Percentiles rank a stretch among this genome's conserved stretches.
Conservation (phyloP, 1,139 yeast genomes). For the Lodderomyces parapsilosis region DNA sequence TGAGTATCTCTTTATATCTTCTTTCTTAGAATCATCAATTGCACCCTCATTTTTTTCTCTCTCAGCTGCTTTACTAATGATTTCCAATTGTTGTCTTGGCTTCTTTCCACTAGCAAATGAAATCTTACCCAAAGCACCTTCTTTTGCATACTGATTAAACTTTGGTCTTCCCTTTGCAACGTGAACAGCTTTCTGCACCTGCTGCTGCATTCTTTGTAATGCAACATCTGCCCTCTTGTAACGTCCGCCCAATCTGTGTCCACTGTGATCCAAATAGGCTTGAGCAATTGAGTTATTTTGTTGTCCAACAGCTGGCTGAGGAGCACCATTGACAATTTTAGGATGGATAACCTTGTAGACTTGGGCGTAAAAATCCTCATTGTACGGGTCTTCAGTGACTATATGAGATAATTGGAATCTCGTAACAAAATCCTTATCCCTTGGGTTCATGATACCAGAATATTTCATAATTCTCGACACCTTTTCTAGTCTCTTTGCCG, state of each 20-base stretch:
- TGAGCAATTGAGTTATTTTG: constrained; percentile 73
- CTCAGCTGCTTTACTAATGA: constrained; percentile 56
- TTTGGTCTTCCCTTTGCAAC: constrained; percentile 91
- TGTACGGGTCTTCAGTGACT: constrained; percentile 95
- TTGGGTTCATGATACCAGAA: constrained; percentile 94
- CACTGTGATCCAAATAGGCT: constrained; percentile 92
- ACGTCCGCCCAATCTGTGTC: constrained; percentile 87
- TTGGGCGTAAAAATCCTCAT: constrained; percentile 95
- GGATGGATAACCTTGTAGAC: constrained; percentile 84
- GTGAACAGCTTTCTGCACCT: constrained; percentile 93
- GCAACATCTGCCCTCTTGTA: constrained; percentile 91
- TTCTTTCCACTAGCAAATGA: constrained; percentile 79
- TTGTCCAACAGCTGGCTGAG: constrained; percentile 30
- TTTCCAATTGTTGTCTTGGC: constrained; percentile 84
- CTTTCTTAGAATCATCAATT: constrained; percentile 14
- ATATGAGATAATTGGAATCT: constrained; percentile 93
- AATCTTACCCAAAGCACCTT: constrained; percentile 90
- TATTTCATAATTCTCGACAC: constrained; percentile 76
- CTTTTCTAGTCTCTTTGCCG: constrained; percentile 73
- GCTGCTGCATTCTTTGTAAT: constrained; percentile 96
- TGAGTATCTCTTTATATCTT: constrained; percentile 32
- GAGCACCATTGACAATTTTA: constrained; percentile 45
- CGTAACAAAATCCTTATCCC: constrained; percentile 93
- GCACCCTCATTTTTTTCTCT: constrained; percentile 38
- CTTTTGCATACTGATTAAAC: constrained; percentile 67